Base-by-base conservation (phyloP, 176 grass and related monocot genomes). In the Hordeum marinum region DNA sequence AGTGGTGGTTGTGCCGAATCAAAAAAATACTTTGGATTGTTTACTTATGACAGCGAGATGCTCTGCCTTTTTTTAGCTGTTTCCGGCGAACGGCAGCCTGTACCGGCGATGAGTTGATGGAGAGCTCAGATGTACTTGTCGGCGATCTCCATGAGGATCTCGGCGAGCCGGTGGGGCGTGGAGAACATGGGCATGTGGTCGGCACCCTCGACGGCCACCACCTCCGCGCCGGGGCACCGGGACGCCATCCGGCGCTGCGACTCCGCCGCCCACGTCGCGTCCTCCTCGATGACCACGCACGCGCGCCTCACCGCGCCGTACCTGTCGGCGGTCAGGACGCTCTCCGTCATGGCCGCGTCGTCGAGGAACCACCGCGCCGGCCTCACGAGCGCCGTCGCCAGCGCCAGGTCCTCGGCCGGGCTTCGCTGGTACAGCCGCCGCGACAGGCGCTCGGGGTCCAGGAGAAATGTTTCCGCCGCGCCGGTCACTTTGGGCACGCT, bases 181-280 rank as follows among this genome's bases (percentile, higher is more conserved):
- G 91, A 95, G 17, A 87, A 4, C 94, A 95, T 91, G 1, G 54
- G n/a, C 86, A 85, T 85, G 66, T 95, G 94, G 54, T 89, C 90
- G n/a, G 91, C 86, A 4, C 81, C 81, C 11, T 87, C 32, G 1
- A 95, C 23, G 2, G n/a, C 39, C 43, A 2, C 82, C 14, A 91
- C 87, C 31, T 91, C 82, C 11, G 61, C 84, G 45, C 80, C 82
- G 1, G 87, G 87, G 46, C 73, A 85, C 23, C 58, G 54, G 20
- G 92, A 68, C 1, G 79, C 81, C 87, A 94, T 94, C 70, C 8
- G 35, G 29, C 84, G 82, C 27, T 32, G 68, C 21, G 68, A n/a
- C 24, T 29, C 82, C 1, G 88, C 6, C 2, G 89, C 1, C 7
- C 45, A 27, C 0, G 37, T 1, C 10, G 54, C 46, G 11, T 97